Percentiles rank a stretch among this genome's conserved stretches.
phyloP scores from a whole-genome alignment of 106 monocot species.

The Phalaenopsis equestris region DNA sequence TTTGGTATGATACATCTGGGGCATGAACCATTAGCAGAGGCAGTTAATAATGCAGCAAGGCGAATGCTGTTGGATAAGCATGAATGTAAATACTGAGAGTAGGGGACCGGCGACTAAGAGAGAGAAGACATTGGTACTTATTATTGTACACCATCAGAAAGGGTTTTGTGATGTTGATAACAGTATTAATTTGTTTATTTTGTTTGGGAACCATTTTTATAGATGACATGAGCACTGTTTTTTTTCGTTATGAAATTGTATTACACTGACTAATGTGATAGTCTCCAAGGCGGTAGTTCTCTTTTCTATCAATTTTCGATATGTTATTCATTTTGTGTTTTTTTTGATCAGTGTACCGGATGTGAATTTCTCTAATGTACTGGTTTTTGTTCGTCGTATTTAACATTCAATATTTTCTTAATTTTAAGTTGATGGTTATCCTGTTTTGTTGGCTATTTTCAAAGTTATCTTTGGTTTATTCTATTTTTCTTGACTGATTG shows the following conservation, averaged over 20 bases:
- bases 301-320: background rate
- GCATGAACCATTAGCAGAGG: background rate
- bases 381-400: background rate
- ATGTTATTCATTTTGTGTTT: background rate
- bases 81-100: background rate
- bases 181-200: background rate
- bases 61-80: background rate
- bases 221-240: background rate
- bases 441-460: background rate
- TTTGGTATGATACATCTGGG: background rate
- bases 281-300: background rate
- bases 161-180: background rate
- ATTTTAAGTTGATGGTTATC: background rate
- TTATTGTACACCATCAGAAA: background rate
- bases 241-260: background rate
- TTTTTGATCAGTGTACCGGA: background rate
- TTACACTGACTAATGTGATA: background rate
- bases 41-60: background rate
- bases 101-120: background rate
- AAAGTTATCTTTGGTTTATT: background rate
- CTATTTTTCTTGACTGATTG: background rate
- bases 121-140: background rate
- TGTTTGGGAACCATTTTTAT: background rate
- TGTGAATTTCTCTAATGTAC: background rate
- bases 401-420: background rate